Evolutionary conservation across 495 filamentous ascomycete genomes (phyloP).

Genomic region (Penicillium lividum): DNA sequence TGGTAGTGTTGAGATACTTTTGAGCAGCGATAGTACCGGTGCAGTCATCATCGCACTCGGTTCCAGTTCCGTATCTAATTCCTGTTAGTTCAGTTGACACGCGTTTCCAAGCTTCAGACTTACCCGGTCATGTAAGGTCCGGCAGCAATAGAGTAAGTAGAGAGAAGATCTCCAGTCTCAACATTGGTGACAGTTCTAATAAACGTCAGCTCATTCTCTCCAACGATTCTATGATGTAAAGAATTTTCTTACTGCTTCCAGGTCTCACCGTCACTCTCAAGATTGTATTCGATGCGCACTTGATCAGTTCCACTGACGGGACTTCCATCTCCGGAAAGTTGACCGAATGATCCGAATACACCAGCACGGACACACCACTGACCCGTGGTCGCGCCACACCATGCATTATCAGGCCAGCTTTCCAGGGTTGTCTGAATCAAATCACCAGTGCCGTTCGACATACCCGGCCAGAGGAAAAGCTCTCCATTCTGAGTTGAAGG

Average conservation of each 20-base stretch:
- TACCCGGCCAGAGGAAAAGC: conserved; percentile 46
- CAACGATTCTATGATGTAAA: too few relatives aligned
- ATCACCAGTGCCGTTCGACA: conserved; percentile 48
- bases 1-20: conserved; percentile 36
- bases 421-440: conserved; percentile 42
- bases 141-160: conserved; percentile 29
- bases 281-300: conserved; percentile 37
- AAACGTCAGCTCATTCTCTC: background rate
- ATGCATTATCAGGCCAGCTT: conserved; percentile 34
- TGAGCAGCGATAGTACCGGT: conserved; percentile 37
- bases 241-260: conserved; percentile 32
- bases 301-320: conserved; percentile 33
- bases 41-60: conserved; percentile 37
- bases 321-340: conserved; percentile 32
- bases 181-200: conserved; percentile 36
- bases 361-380: conserved; percentile 45
- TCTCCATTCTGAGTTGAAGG: conserved; percentile 38
- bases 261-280: conserved; percentile 33
- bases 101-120: conserved; percentile 4
- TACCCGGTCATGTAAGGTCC: conserved; percentile 42
- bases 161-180: conserved; percentile 31
- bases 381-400: conserved; percentile 35
- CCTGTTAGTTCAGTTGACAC: background rate
- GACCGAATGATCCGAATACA: conserved; percentile 41
- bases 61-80: conserved; percentile 38